phyloP scores from a whole-genome alignment of 1,139 yeast species.

The Diutina ranongensis region DNA sequence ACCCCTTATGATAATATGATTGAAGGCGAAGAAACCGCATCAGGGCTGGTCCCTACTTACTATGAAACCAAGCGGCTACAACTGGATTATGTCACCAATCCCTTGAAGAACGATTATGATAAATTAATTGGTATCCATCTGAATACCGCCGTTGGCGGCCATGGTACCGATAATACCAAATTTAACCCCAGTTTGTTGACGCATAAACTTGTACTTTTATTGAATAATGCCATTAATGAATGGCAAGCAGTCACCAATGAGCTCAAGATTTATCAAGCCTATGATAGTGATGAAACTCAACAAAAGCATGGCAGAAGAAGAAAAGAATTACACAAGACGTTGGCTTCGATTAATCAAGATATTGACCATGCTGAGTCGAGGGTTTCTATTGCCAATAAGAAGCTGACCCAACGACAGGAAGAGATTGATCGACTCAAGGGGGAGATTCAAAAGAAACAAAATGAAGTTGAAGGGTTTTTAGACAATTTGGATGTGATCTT shows the following conservation, averaged over 20 bases:
- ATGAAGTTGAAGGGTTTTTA: conserved; percentile 13
- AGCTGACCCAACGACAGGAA: conserved; percentile 23
- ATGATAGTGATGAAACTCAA: conserved; percentile 17
- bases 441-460: conserved; percentile 14
- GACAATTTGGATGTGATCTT: conserved; percentile 6
- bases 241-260: conserved; percentile 20
- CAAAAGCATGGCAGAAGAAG: conserved; percentile 21
- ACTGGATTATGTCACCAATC: conserved; percentile 59
- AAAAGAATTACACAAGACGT: conserved; percentile 19
- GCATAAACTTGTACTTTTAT: conserved; percentile 25
- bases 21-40: conserved; percentile 7
- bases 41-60: conserved; percentile 18
- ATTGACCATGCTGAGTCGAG: conserved; percentile 28
- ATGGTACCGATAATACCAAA: conserved; percentile 5
- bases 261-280: conserved; percentile 15
- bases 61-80: conserved; percentile 57
- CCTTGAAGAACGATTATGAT: conserved; percentile 46
- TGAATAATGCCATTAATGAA: conserved; percentile 21
- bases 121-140: conserved; percentile 46
- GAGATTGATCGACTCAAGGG: conserved; percentile 18
- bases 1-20: conserved; percentile 40
- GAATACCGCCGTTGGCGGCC: neutral
- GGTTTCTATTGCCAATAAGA: conserved; percentile 30
- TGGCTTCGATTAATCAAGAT: conserved; percentile 21
- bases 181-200: conserved; percentile 15